Conservation (phyloP, 1,139 yeast genomes). For the Geotrichum candidum region DNA sequence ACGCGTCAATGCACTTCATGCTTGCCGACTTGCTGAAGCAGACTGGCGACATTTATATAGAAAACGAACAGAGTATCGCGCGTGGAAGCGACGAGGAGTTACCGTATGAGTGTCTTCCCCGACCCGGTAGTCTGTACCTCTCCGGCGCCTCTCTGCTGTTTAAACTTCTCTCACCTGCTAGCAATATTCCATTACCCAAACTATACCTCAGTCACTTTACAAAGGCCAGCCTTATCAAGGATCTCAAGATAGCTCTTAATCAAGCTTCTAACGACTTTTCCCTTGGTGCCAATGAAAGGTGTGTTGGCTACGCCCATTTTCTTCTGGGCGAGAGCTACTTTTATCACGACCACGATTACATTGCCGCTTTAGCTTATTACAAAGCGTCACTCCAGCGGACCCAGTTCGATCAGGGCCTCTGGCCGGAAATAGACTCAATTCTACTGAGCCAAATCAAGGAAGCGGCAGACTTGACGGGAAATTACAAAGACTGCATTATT, state of each 20-base stretch:
- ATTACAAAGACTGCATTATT: neutral
- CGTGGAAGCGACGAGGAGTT: constrained; percentile 27
- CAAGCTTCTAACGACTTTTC: constrained; percentile 26
- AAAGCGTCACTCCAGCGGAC: constrained; percentile 8
- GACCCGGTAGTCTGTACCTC: constrained; percentile 43
- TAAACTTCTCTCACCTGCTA: constrained; percentile 19
- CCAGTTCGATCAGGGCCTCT: neutral
- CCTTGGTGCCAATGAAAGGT: constrained; percentile 31
- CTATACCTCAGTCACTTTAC: constrained; percentile 20
- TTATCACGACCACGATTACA: constrained; percentile 32
- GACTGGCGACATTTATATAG: constrained; percentile 42
- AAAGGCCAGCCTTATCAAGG: constrained; percentile 26
- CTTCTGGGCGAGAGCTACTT: constrained; percentile 32
- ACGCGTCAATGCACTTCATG: constrained; percentile 44
- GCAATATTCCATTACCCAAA: constrained; percentile 19
- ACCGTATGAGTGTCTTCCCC: constrained; percentile 39
- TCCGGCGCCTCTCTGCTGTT: constrained; percentile 34
- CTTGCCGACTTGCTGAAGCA: constrained; percentile 49
- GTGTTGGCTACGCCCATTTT: constrained; percentile 35
- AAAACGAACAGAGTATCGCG: constrained; percentile 35
- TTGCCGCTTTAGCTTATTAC: constrained; percentile 36
- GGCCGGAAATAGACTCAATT: neutral
- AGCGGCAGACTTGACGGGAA: neutral
- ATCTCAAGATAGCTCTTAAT: constrained; percentile 24
- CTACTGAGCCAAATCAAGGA: neutral